Percentiles rank a stretch among this genome's conserved stretches.
These are phyloP conservation scores for Talaromyces rugulosus DNA, from an alignment of 2,329 filamentous ascomycete species.

Conservation along the genomic window DNA sequence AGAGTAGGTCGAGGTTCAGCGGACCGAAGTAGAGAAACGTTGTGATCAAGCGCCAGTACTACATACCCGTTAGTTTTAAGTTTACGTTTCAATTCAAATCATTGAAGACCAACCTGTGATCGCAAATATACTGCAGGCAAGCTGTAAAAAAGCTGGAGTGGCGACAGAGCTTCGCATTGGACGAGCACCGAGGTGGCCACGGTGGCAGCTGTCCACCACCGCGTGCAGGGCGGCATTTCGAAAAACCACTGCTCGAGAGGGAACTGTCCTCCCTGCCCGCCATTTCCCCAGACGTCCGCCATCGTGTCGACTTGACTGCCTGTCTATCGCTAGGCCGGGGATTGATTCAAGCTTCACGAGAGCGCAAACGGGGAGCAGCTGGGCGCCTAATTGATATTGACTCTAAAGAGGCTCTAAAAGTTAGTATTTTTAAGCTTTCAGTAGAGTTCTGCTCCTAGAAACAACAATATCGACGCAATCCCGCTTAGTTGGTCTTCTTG, in stretches of 20 bases:
- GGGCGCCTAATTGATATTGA: background rate
- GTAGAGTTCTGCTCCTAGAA: background rate
- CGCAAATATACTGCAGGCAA: constrained; percentile 87
- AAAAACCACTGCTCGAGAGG: constrained; percentile 97
- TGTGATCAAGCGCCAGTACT: constrained; percentile 96
- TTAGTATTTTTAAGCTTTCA: no score
- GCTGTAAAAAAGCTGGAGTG: constrained; percentile 96
- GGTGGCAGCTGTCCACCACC: constrained; percentile 95
- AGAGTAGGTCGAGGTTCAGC: constrained; percentile 86
- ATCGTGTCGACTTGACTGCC: constrained; percentile 18
- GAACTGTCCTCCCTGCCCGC: constrained; percentile 53
- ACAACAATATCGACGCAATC: background rate
- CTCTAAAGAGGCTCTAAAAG: no score
- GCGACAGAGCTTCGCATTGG: constrained; percentile 86
- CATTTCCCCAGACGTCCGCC: constrained; percentile 43
- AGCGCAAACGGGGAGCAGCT: background rate
- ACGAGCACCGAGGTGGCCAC: constrained; percentile 83
- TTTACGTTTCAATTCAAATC: background rate
- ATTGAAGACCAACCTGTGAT: constrained; percentile 64
- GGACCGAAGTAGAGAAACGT: constrained; percentile 98
- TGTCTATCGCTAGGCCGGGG: background rate
- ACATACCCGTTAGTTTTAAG: constrained; percentile 7
- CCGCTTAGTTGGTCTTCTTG: background rate
- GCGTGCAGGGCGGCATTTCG: constrained; percentile 94
- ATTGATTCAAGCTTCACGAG: background rate